Evolutionary conservation across 139 green algal genomes (phyloP), one percentile per base, ranked within the genome.

Genomic region (Micractinium conductrix): DNA sequence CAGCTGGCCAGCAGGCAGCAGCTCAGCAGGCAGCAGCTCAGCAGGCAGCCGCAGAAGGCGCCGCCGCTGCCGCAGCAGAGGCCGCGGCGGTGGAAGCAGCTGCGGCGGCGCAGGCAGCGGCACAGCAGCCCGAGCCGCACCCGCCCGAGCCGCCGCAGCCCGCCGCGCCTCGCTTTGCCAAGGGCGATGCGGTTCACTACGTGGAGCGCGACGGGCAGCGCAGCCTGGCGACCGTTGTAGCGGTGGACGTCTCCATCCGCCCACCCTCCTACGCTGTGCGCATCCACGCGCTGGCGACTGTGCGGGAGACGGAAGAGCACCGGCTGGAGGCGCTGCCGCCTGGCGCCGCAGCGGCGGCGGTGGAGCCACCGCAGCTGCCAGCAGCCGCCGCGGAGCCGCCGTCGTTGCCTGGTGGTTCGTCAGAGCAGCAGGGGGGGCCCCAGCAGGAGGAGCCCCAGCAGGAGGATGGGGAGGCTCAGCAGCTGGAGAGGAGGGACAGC

Each of bases 231-330:
- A 86, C 73, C 3, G 80, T 83, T 12, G 60, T 79, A 48, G 45
- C 22, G 0, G 79, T 89, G 26, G 83, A 87, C 38, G 7, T 79
- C 69, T 74, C 42, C 62, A 62, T 79, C 44, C 75, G 65, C 17
- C 80, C 85, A 12, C 72, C 72, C 72, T 86, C 79, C 0, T 89
- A 83, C 37, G 74, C 80, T n/a, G 48, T 86, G 19, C 60, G 73
- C 28, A 67, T 87, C 44, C 74, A 84, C 26, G 44, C 74, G 4
- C 35, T 67, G n/a, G 74, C 44, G 28, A 87, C 44, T 5, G 80
- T 81, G 58, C 42, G 83, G 43, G 83, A 87, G 74, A 87, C 83
- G 33, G 83, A 87, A 37, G 83, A 16, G 33, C 62, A 70, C 65
- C 67, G 74, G 2, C 50, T 87, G 74, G 38, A 67, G 71, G n/a